These are phyloP conservation scores for Quercus dentata DNA, from an alignment of 306 rosid genomes.

Conservation along the genomic window DNA sequence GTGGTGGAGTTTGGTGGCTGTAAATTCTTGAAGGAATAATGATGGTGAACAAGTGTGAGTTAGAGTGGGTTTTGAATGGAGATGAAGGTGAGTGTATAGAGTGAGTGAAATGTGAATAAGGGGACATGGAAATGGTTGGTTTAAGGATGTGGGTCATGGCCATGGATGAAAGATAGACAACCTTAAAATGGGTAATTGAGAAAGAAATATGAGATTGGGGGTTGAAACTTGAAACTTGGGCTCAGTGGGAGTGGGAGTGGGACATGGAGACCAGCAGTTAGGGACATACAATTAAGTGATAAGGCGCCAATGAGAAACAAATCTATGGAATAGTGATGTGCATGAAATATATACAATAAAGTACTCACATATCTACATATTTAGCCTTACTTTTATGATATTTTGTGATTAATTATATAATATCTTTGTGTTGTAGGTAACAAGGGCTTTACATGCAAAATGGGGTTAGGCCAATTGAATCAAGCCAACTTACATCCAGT, in stretches of 20 bases:
- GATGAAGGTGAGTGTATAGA: slow-evolving; percentile 3
- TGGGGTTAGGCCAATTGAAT: too few species aligned
- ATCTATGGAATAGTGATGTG: too few species aligned
- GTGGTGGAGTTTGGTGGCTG: slow-evolving; percentile 10
- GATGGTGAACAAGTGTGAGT: slow-evolving; percentile 22
- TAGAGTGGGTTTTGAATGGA: slow-evolving; percentile 24
- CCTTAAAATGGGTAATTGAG: slow-evolving; percentile 3
- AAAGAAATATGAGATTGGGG: background rate
- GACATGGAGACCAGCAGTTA: background rate
- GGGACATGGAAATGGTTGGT: slow-evolving; percentile 27
- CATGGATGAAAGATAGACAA: slow-evolving; percentile 30
- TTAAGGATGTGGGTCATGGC: slow-evolving; percentile 33
- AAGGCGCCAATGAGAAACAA: slow-evolving; percentile 40
- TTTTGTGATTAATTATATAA: too few species aligned
- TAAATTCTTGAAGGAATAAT: slow-evolving; percentile 15
- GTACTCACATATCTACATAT: too few species aligned
- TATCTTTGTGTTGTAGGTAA: too few species aligned
- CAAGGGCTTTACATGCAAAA: too few species aligned
- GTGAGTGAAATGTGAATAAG: slow-evolving; percentile 20
- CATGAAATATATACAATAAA: too few species aligned
- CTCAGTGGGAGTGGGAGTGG: too few species aligned
- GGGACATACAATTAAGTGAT: slow-evolving; percentile 12
- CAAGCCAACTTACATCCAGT: too few species aligned
- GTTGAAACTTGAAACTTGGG: background rate
- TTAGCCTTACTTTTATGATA: too few species aligned